Base-by-base conservation (phyloP, 2,329 filamentous ascomycete species). In the Colletotrichum musae region DNA sequence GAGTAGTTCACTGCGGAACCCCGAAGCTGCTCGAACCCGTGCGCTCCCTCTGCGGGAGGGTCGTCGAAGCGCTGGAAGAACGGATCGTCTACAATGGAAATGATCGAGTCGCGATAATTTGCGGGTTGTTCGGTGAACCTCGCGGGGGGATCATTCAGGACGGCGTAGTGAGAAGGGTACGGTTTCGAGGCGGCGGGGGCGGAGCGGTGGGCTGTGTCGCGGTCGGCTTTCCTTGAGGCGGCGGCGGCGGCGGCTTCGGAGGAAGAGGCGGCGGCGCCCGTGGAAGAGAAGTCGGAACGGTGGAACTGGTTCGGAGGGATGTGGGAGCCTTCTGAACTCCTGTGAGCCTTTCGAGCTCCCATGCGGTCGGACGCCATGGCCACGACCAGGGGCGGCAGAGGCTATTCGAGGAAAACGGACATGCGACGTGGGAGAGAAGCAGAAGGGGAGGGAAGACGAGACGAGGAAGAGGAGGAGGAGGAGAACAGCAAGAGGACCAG, bases 11-110 rank as follows among this genome's bases (percentile, higher is more conserved):
- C 72, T 39, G 73, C 73, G 57, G 60, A 72, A 71, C 41, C n/a
- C 62, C 57, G 64, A 59, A 36, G 73, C 73, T 64, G 76, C 28
- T 71, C 71, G 36, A 71, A 70, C 43, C 41, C 74, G 64, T 72
- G 76, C 59, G 77, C 68, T 69, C 78, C 75, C 61, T 76, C 74
- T 43, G 75, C 73, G 51, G 78, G 74, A 67, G 78, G 76, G 45
- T 78, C 75, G 75, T 84, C 78, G 72, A 84, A 84, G 71, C 81
- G 82, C 73, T 83, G 82, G 78, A 87, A 86, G 76, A 88, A 87
- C 36, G 85, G 85, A 72, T 88, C 86, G 81, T 89, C 85, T 75
- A 86, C 79, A 70, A 88, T 86, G 68, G 86, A 88, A 58, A 82
- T 77, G 71, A 88, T 79, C 18, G 86, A 89, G 73, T 85, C 84